Conservation (phyloP, 179 eudicot species). For the Drosera spatulata region DNA sequence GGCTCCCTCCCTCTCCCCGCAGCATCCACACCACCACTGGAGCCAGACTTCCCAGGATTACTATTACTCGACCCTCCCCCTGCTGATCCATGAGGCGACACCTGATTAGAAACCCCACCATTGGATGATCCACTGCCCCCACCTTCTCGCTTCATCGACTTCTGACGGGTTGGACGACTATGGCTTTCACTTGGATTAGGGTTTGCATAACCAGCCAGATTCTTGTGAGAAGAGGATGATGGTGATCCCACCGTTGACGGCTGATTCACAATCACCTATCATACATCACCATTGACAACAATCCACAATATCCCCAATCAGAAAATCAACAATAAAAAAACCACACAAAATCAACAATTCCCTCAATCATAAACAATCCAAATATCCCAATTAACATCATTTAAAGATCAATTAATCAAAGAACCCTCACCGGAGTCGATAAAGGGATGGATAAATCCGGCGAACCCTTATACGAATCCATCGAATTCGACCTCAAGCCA, state of each 20-base stretch:
- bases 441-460: too few relatives aligned
- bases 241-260: conserved; percentile 6
- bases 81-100: conserved; percentile 16
- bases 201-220: conserved; percentile 20
- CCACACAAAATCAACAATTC: not conserved
- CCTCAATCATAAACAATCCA: not conserved
- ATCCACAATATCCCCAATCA: not conserved
- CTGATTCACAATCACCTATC: conserved; percentile 32
- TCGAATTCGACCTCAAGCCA: conserved; percentile 31
- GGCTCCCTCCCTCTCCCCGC: conserved; percentile 19
- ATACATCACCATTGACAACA: not conserved
- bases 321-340: not conserved
- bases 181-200: conserved; percentile 24
- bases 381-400: too few relatives aligned
- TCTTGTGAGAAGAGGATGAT: conserved; percentile 34
- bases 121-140: conserved; percentile 29
- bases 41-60: conserved; percentile 26
- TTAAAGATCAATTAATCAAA: too few relatives aligned
- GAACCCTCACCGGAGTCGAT: conserved; percentile 28
- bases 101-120: conserved; percentile 32
- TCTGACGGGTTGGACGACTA: conserved; percentile 49
- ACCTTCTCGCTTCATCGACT: conserved; percentile 50
- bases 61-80: conserved; percentile 22
- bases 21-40: conserved; percentile 21
- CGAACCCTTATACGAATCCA: conserved; percentile 29